Base-by-base conservation (phyloP, 2,329 filamentous ascomycete genomes). In the Seiridium cupressi region DNA sequence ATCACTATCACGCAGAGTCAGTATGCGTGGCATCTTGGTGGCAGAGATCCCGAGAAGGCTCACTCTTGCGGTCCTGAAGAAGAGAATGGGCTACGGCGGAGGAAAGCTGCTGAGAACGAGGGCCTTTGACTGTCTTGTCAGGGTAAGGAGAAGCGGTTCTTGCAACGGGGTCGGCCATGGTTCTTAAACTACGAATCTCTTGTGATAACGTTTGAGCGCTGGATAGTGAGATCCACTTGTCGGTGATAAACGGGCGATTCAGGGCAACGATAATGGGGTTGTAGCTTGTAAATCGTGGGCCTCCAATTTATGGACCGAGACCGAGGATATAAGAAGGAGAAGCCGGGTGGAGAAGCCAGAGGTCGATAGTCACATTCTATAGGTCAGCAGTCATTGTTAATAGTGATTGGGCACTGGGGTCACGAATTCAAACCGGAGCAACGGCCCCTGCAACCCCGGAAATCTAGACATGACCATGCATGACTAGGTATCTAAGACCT, bases 121-220 rank as follows among this genome's bases (percentile, higher is more conserved):
- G 77, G 32, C 77, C 76, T 77, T 79, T 78, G 61, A 80, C 72
- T 55, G 71, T 64, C 36, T 77, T 77, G 69, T 80, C 75, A 58
- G 69, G 67, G 71, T 79, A 80, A 64, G 78, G 77, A 76, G 78
- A 79, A 69, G 73, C 68, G 40, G 74, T 75, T 73, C 77, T 73
- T 47, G 70, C 67, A 62, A 79, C 73, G 70, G 77, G 77, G 69
- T 77, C 74, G 60, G 63, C 59, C 71, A 71, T 72, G 69, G 68
- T 71, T 68, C 64, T 74, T 73, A 71, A 69, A 63, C 62, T 67
- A 68, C 58, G 61, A 59, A 62, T 47, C 55, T 63, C 48, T 66
- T 65, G 13, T 44, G 63, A 58, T 55, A 58, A 60, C 60, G 49
- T 55, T 49, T 32, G 46, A 49, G 26, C 60, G 61, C 40, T 62